Conservation (phyloP, 148 eudicot genomes). For the Nepenthes mirabilis region DNA sequence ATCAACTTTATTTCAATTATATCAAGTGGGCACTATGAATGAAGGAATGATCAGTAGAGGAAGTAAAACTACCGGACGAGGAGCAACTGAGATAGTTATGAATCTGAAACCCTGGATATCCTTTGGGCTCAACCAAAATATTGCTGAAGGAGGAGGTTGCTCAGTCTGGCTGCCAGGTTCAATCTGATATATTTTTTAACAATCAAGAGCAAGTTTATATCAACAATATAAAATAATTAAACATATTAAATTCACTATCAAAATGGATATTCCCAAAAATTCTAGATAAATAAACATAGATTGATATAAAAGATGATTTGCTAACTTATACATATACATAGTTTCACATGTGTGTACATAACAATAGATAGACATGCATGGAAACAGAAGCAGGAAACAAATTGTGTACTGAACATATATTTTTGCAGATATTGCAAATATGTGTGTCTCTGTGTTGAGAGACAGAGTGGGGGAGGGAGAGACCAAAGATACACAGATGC, state of each 20-base stretch:
- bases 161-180: conserved; percentile 99
- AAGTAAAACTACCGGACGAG: conserved; percentile 65
- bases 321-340: too few species aligned
- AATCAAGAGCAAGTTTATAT: not conserved
- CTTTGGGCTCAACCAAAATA: conserved; percentile 68
- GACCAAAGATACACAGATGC: not conserved
- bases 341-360: too few species aligned
- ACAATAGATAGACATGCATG: not conserved
- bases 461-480: too few species aligned
- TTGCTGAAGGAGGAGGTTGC: conserved; percentile 93
- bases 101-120: conserved; percentile 77
- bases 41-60: not conserved
- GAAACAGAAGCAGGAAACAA: not conserved
- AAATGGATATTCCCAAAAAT: too few species aligned
- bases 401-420: too few species aligned
- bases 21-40: conserved; percentile 6
- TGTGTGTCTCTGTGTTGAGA: too few species aligned
- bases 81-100: conserved; percentile 92
- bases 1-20: not conserved
- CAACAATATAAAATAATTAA: not conserved
- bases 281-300: too few species aligned
- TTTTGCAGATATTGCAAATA: too few species aligned
- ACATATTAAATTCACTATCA: too few species aligned
- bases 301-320: too few species aligned
- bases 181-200: conserved; percentile 26